Base-by-base conservation (phyloP, 2,329 filamentous ascomycete genomes). In the Aureobasidium sp. region DNA sequence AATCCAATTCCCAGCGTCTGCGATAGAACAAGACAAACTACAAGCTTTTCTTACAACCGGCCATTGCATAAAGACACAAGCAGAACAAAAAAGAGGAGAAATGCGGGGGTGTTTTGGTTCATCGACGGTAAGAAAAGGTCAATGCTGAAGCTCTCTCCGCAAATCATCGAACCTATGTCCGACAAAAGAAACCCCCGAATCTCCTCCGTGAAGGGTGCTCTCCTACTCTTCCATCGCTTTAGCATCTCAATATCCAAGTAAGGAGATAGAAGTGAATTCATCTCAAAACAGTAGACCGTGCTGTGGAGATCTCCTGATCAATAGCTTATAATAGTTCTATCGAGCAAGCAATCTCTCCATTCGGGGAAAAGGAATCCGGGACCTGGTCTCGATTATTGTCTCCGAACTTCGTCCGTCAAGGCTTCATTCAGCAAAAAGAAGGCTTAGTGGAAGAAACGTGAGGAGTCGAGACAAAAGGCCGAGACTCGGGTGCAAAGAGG, bases 61-160 rank as follows among this genome's bases (percentile, higher is more conserved):
- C n/a, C n/a, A n/a, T n/a, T n/a, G n/a, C n/a, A n/a, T n/a, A n/a
- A 29, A 15, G 13, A 15, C 5, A 29, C 10, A 21, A 37, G 32
- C n/a, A n/a, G n/a, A 27, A 9, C 37, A n/a, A 21, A 37, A 25
- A 16, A 27, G 49, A 25, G 21, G n/a, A 49, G 16, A 54, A 41
- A 54, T 42, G 50, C 50, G 50, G 50, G 50, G 37, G 50, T 32
- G 37, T 13, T n/a, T 32, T 36, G 47, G 34, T 9, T 25, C 21
- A 6, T 3, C 34, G 16, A 16, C 30, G 11, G 32, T 7, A 10
- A 15, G 5, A 10, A 5, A 37, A 32, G 34, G 50, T 54, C 50
- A 54, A 30, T 54, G 50, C 50, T 32, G 36, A 36, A 54, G 50
- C 50, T 54, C 37, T 54, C 50, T 54, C 50, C 50, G 42, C 50